Conservation (phyloP, 2,329 filamentous ascomycete species). For the Hirsutella rhossiliensis region DNA sequence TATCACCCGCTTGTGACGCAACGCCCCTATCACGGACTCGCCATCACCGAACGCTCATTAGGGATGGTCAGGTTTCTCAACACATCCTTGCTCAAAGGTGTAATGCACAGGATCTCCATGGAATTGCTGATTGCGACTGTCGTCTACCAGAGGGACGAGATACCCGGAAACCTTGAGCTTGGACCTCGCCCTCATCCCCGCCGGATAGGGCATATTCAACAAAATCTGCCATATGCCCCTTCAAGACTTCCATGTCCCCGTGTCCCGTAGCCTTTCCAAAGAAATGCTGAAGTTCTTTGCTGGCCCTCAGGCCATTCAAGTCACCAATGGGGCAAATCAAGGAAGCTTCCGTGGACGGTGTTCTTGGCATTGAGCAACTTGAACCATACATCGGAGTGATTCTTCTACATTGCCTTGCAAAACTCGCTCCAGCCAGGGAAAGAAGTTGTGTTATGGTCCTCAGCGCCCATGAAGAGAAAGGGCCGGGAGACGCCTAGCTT, state of each 20-base stretch:
- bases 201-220: neutral
- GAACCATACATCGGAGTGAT: constrained; percentile 14
- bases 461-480: constrained; percentile 18
- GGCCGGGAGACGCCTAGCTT: constrained; percentile 13
- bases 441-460: constrained; percentile 11
- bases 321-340: constrained; percentile 16
- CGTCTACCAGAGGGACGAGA: neutral
- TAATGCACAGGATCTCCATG: too few relatives aligned
- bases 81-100: neutral
- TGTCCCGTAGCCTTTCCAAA: neutral
- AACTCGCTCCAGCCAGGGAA: constrained; percentile 14
- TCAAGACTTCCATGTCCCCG: neutral
- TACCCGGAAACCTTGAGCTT: neutral
- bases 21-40: too few relatives aligned
- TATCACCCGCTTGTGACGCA: too few relatives aligned
- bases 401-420: constrained; percentile 9
- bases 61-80: too few relatives aligned
- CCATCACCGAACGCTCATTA: too few relatives aligned
- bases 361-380: constrained; percentile 15
- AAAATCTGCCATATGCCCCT: neutral
- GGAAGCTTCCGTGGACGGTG: constrained; percentile 17
- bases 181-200: neutral
- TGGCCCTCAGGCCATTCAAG: constrained; percentile 8
- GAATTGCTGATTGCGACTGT: neutral
- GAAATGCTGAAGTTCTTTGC: neutral